Evolutionary conservation across 2,329 filamentous ascomycete genomes (phyloP).

Genomic region (Xylariaceae sp.): DNA sequence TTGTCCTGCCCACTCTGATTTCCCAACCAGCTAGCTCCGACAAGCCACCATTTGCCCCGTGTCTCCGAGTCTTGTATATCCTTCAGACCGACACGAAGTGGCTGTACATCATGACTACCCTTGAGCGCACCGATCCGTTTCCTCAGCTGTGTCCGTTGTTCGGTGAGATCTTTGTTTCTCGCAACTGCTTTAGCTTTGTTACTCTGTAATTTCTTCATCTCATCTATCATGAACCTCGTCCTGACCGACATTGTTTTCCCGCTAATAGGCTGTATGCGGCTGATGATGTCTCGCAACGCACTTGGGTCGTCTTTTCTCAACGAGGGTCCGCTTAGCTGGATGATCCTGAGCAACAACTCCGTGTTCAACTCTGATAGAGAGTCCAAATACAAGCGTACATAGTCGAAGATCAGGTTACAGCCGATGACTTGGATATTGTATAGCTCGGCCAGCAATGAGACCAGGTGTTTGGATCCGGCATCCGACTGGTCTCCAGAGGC

Average conservation of each 20-base stretch:
- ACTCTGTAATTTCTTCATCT: conserved; percentile 90
- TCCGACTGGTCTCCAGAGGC: conserved; percentile 34
- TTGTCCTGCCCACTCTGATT: conserved; percentile 18
- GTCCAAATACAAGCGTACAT: conserved; percentile 70
- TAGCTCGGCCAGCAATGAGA: conserved; percentile 76
- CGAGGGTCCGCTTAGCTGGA: conserved; percentile 75
- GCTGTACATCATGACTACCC: conserved; percentile 51
- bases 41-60: conserved; percentile 96
- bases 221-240: conserved; percentile 96
- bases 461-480: conserved; percentile 48
- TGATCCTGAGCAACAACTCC: conserved; percentile 77
- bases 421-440: conserved; percentile 90
- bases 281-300: conserved; percentile 81
- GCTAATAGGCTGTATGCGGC: conserved; percentile 68
- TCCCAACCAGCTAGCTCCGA: conserved; percentile 83
- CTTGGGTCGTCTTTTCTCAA: conserved; percentile 84
- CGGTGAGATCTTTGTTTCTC: conserved; percentile 65
- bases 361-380: conserved; percentile 80
- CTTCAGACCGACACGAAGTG: conserved; percentile 71
- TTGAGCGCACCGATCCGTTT: conserved; percentile 80
- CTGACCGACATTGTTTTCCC: conserved; percentile 71
- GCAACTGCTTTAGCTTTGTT: conserved; percentile 77
- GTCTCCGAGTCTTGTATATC: conserved; percentile 81
- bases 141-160: conserved; percentile 83
- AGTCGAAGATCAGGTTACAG: conserved; percentile 82